Base-by-base conservation (phyloP, 1,139 yeast species). In the Blastobotrys illinoisensis region DNA sequence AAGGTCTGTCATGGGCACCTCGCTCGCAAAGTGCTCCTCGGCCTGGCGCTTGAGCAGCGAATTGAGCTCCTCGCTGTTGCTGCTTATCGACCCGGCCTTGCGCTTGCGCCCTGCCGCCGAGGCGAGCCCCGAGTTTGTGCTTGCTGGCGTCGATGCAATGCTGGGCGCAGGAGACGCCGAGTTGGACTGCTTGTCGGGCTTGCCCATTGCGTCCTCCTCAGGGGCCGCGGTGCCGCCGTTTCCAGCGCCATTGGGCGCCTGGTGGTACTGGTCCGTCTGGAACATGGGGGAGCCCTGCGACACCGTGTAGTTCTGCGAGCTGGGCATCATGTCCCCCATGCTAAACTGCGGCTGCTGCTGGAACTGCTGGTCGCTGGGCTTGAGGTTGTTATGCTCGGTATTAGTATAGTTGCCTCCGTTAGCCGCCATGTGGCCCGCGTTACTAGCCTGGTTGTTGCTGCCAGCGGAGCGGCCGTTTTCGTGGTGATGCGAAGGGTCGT, bases 1-100 rank as follows among this genome's bases (percentile, higher is more conserved):
- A 46, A 83, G 70, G 44, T 80, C 82, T 7, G 75, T 74, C 19
- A 83, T 67, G 0, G 86, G 77, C 3, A 72, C 64, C 19, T 72
- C 71, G 13, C 75, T 62, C 6, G 16, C 16, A n/a, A 32, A 32
- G 9, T 78, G 74, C 54, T 73, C 71, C 46, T 72, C 67, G 1
- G 87, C 86, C 50, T 79, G 64, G 48, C 72, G 74, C 59, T 77
- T 77, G 55, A 83, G 70, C 40, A 32, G 40, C 14, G 40, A 6
- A n/a, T 32, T 32, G 40, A 32, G 40, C 40, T 32, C 40, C 40
- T 32, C 40, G 54, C 20, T 54, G 64, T 21, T 49, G 60, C 47
- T 56, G 59, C 40, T 52, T 58, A 43, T 50, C 47, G 59, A 46
- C 19, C 49, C 46, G 28, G 63, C 52, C 50, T 57, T 56, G 53